These are phyloP conservation scores for Aristolochia contorta DNA, from an alignment of 164 flowering plant species.

Conservation along the genomic window DNA sequence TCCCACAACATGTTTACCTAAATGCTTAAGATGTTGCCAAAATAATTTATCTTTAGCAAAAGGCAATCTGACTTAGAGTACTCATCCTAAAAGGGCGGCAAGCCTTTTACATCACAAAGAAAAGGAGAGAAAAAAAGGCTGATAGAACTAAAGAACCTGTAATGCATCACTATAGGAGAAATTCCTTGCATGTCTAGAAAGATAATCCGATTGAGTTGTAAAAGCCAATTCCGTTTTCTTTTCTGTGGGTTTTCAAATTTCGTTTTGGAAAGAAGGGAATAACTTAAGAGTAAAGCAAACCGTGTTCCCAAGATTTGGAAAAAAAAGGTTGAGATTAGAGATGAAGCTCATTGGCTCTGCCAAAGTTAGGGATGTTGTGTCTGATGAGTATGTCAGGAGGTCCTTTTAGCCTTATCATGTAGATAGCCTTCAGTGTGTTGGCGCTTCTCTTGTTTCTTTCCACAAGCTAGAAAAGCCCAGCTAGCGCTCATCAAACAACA, in stretches of 20 bases:
- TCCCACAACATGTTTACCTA: neutral
- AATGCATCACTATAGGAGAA: neutral
- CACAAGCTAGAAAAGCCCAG: too few relatives aligned
- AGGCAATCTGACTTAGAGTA: constrained; percentile 1
- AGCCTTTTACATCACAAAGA: too few relatives aligned
- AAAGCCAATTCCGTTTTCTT: too few relatives aligned
- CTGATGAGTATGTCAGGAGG: constrained; percentile 19
- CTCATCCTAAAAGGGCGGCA: neutral
- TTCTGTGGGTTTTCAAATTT: constrained; percentile 1
- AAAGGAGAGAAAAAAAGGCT: neutral
- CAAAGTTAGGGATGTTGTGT: constrained; percentile 15
- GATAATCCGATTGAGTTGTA: too few relatives aligned
- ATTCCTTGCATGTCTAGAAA: neutral
- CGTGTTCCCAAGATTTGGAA: too few relatives aligned
- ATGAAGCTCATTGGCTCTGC: constrained; percentile 10
- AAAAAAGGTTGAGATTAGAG: constrained; percentile 3
- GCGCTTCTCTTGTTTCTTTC: too few relatives aligned
- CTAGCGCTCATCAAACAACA: too few relatives aligned
- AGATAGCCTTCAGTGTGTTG: neutral
- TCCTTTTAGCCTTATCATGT: neutral
- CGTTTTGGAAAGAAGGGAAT: constrained; percentile 4
- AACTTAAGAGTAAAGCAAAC: too few relatives aligned
- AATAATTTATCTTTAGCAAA: neutral
- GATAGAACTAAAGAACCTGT: neutral
- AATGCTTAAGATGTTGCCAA: constrained; percentile 1